Evolutionary conservation across 2,329 filamentous ascomycete genomes (phyloP).

Genomic region (Didymella pinodella): DNA sequence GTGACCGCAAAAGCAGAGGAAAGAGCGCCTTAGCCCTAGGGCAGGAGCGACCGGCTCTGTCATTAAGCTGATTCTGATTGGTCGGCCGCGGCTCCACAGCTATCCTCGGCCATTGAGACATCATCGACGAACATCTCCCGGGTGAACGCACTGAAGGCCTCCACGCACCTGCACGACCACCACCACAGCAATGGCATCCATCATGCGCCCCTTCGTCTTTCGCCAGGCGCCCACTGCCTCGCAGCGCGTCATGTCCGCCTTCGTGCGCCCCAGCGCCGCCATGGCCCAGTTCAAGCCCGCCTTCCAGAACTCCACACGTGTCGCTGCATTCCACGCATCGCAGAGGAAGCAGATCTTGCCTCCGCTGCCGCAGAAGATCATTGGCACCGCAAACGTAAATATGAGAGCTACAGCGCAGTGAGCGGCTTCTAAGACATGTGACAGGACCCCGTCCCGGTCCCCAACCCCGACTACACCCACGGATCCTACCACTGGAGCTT

Average conservation of each 20-base stretch:
- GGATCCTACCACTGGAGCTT: constrained; percentile 99
- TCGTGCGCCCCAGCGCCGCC: constrained; percentile 48
- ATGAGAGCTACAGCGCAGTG: not conserved
- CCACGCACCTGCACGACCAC: constrained; percentile 6
- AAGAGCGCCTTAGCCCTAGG: constrained; percentile 1
- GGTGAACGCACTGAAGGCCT: constrained; percentile 5
- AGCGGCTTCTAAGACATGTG: constrained; percentile 2
- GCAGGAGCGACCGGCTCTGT: constrained; percentile 1
- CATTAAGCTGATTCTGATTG: constrained; percentile 10
- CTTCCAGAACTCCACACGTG: constrained; percentile 57
- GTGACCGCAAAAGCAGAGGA: not conserved
- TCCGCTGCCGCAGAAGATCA: constrained; percentile 82
- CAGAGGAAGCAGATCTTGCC: constrained; percentile 79
- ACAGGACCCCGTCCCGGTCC: constrained; percentile 76
- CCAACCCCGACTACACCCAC: constrained; percentile 75
- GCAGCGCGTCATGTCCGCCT: constrained; percentile 56
- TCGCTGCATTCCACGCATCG: constrained; percentile 87
- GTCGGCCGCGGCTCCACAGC: constrained; percentile 2
- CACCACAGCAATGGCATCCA: constrained; percentile 59
- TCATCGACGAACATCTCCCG: constrained; percentile 20
- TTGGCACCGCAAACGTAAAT: constrained; percentile 67
- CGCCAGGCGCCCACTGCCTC: constrained; percentile 56
- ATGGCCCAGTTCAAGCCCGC: constrained; percentile 49
- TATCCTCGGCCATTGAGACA: constrained; percentile 20
- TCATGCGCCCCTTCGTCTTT: constrained; percentile 60